Percentiles rank a stretch among this genome's conserved stretches.
phyloP scores from a whole-genome alignment of 2,329 filamentous ascomycete genomes.

The Aplosporella prunicola region DNA sequence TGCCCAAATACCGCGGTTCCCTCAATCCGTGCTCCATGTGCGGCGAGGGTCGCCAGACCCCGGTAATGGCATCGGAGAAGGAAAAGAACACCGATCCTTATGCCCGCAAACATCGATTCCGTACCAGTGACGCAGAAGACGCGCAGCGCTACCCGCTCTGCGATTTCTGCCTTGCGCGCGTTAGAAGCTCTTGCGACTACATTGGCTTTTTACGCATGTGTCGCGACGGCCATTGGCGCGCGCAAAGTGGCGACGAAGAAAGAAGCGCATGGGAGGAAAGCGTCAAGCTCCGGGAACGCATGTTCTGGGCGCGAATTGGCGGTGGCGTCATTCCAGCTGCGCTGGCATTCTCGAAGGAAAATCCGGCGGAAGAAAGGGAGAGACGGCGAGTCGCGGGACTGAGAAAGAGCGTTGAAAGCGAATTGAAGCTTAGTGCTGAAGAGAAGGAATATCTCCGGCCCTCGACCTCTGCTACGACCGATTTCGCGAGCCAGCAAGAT shows the following conservation, averaged over 20 bases:
- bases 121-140: constrained; percentile 75
- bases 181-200: constrained; percentile 86
- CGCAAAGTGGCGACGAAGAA: constrained; percentile 73
- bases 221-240: constrained; percentile 84
- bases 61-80: constrained; percentile 4
- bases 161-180: constrained; percentile 71
- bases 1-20: constrained; percentile 45
- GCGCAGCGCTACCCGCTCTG: constrained; percentile 87
- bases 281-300: constrained; percentile 77
- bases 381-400: too few species aligned
- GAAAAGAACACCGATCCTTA: constrained; percentile 48
- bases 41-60: constrained; percentile 58
- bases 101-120: constrained; percentile 75
- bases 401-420: constrained; percentile 19
- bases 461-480: not conserved
- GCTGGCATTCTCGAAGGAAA: too few species aligned
- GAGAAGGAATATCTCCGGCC: too few species aligned
- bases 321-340: constrained; percentile 81
- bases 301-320: constrained; percentile 94
- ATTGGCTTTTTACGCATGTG: constrained; percentile 84
- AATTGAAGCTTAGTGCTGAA: constrained; percentile 5
- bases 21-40: constrained; percentile 75
- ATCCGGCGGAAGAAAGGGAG: constrained; percentile 12
- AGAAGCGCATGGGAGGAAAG: constrained; percentile 92
- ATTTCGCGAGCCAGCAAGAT: constrained; percentile 2